These are phyloP conservation scores for Nicotiana obtusifolia DNA, from an alignment of 257 asterid genomes.

Conservation along the genomic window DNA sequence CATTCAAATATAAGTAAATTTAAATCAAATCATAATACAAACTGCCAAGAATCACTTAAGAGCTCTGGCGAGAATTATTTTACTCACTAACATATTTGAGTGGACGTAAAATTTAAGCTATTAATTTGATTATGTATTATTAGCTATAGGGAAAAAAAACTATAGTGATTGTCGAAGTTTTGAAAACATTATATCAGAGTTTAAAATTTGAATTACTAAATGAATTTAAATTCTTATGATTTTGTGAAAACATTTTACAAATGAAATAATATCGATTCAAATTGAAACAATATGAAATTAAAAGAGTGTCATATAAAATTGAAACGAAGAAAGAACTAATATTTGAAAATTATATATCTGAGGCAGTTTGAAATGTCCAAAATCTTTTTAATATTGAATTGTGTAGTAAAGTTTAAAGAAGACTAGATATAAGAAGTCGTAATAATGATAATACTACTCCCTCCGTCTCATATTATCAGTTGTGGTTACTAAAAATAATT, in stretches of 20 bases:
- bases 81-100: no score
- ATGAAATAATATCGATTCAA: background rate
- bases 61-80: background rate
- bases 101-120: no score
- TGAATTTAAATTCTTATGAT: no score
- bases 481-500: no score
- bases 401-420: no score
- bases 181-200: background rate
- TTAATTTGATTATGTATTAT: no score
- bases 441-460: no score
- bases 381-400: no score
- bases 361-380: background rate
- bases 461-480: no score
- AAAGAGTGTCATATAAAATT: background rate
- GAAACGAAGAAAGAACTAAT: background rate
- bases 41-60: background rate
- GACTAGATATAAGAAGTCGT: no score
- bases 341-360: background rate
- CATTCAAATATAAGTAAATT: background rate
- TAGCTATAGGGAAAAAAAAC: background rate
- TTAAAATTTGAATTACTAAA: background rate
- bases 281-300: background rate
- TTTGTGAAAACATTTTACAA: background rate
- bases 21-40: background rate
- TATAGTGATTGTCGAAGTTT: background rate